Evolutionary conservation across 805 yeast genomes (phyloP), one percentile per base, ranked within the genome.

Genomic region (Suhomyces vadensis): DNA sequence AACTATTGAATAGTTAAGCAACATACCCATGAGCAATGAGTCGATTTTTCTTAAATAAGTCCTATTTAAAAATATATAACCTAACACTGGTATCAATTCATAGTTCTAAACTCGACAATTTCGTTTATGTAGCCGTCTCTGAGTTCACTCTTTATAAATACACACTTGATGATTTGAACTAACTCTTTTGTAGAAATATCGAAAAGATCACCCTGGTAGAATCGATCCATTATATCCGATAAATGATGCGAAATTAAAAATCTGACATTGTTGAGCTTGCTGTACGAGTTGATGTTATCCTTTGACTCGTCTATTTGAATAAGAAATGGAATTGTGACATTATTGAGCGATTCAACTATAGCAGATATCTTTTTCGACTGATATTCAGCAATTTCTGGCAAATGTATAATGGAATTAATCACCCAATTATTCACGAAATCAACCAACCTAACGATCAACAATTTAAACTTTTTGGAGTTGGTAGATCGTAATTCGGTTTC

Each of bases 141-240:
- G 41, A 69, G 55, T 7, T 73, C 71, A 53, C 81, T 75, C 39
- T 73, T 72, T 7, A 73, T 60, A 11, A 55, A 79, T 39, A 77
- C 62, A 33, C 73, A 65, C 43, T 67, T 53, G 4, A 79, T 60
- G 42, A 78, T 54, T 8, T 53, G 43, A 6, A 71, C 60, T 44
- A 79, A 55, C 51, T 79, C 84, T 9, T 62, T 59, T 0, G 82
- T 77, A 19, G 67, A 65, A 33, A 76, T 61, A 44, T 76, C 81
- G 49, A 64, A 78, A 37, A 75, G 68, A 27, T 71, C 76, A 4
- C 82, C 83, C 49, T 75, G 74, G 57, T 75, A 77, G 50, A 79
- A 79, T 39, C 64, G 52, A 13, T 68, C 75, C 62, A 78, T 65
- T 35, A 78, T 79, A 33, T 67, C 73, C 31, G 63, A 69, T 51